Evolutionary conservation across 1,139 yeast species (phyloP), one percentile per base, ranked within the genome.

Genomic region (Taphrina pruni): DNA sequence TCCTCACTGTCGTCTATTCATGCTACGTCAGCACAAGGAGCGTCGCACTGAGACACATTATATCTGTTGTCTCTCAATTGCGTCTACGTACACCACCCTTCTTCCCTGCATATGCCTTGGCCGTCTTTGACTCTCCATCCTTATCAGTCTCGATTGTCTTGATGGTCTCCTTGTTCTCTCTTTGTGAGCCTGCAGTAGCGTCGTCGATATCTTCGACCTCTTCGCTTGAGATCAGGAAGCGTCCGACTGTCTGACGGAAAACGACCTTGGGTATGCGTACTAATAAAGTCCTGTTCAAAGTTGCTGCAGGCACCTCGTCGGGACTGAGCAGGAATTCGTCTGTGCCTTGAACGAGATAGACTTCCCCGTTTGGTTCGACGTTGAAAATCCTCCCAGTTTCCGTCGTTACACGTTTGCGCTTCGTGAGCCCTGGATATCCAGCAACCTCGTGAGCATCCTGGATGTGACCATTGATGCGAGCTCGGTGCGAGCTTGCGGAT

Each of bases 301-400:
- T 81, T 9, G 87, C 86, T 32, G 76, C 77, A 20, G 73, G 73
- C 52, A 80, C 79, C 35, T 81, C 83, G 32, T 78, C 78, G 41
- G 76, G 70, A 52, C 76, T 73, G 57, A 81, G 72, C 46, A 79
- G 77, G 43, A 78, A 75, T 69, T 80, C 84, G n/a, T 71, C 71
- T 7, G 68, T 41, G 52, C 82, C 84, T n/a, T 79, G 78, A 71
- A 88, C 91, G 20, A 86, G 77, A 77, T 81, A 86, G 12, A 92
- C 92, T 1, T 81, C 78, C n/a, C 96, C 96, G 70, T 86, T 87
- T 32, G 88, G 83, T 71, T 87, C 84, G 2, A 92, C 88, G 57
- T 86, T 74, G 73, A 92, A 88, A 51, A 82, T 81, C 75, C 85
- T 87, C 1, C 89, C 91, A 65, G 81, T 79, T 51, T 77, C 79